A percentile compares a stretch with the other conserved stretches of the same genome.
These are phyloP conservation scores for Vaccinium myrtillus DNA, from an alignment of 148 eudicot species.

Conservation along the genomic window DNA sequence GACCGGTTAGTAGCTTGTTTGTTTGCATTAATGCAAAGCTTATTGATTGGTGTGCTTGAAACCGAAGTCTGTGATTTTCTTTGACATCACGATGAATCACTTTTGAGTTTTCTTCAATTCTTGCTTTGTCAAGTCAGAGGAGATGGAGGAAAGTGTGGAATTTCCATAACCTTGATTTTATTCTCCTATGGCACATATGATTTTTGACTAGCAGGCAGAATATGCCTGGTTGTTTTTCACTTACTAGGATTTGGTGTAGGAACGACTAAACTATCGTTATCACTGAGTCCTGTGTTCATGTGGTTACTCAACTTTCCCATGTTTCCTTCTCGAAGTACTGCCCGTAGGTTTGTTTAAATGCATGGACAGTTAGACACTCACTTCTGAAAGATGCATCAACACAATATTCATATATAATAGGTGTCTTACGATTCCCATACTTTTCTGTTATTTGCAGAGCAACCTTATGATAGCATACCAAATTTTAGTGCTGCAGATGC, in stretches of 20 bases:
- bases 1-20: neutral
- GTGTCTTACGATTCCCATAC: constrained; percentile 6
- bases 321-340: neutral
- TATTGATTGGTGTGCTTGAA: neutral
- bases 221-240: neutral
- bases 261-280: neutral
- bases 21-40: neutral
- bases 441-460: constrained; percentile 56
- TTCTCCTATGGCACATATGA: neutral
- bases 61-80: neutral
- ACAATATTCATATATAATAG: neutral
- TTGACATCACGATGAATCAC: neutral
- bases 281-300: neutral
- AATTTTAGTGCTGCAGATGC: constrained; percentile 99
- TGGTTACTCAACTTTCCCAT: neutral
- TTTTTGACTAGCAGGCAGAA: neutral
- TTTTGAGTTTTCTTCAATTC: neutral
- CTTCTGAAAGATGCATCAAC: neutral
- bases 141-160: neutral
- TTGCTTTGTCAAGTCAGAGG: neutral
- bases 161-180: neutral
- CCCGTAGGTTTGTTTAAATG: neutral
- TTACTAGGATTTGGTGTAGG: neutral
- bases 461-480: constrained; percentile 97
- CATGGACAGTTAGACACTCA: neutral